A percentile compares a stretch with the other conserved stretches of the same genome.
Conservation (phyloP, 495 filamentous ascomycete species). For the Chaetomium tenue region DNA sequence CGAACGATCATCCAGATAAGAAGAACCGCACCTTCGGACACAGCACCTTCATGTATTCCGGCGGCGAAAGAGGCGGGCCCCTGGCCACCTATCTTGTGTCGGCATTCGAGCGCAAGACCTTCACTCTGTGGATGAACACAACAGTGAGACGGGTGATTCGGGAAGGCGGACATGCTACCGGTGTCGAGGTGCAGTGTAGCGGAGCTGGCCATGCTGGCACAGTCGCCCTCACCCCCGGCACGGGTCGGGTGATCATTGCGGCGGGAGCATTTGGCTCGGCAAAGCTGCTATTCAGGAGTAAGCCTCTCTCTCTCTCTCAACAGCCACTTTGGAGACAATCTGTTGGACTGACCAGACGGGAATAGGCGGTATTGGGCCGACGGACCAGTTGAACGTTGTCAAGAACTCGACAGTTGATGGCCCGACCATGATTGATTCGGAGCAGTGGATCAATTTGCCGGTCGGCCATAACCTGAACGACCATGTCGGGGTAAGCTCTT, state of each 20-base stretch:
- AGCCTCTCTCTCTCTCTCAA: neutral
- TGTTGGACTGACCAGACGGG: neutral
- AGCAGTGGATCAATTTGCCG: constrained; percentile 65
- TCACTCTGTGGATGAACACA: constrained; percentile 61
- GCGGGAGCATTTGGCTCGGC: constrained; percentile 66
- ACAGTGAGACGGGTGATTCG: constrained; percentile 62
- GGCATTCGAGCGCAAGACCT: constrained; percentile 57
- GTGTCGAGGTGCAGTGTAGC: constrained; percentile 62
- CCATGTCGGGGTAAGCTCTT: constrained; percentile 54
- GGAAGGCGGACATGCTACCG: constrained; percentile 55
- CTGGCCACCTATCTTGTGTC: constrained; percentile 67
- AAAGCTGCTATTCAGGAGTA: constrained; percentile 58
- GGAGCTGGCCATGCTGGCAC: constrained; percentile 55
- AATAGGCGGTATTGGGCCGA: constrained; percentile 57
- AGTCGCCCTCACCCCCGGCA: constrained; percentile 54
- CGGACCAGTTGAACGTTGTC: constrained; percentile 56
- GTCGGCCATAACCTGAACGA: constrained; percentile 70
- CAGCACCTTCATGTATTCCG: constrained; percentile 62
- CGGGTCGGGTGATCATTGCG: constrained; percentile 65
- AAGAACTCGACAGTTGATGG: constrained; percentile 54
- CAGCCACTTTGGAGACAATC: neutral
- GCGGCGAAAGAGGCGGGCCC: constrained; percentile 66
- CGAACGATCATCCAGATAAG: constrained; percentile 56
- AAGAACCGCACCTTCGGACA: constrained; percentile 67
- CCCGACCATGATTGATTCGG: constrained; percentile 46